These are phyloP conservation scores for Cylindrotheca closterium DNA, from an alignment of 108 stramenopile species.

Conservation along the genomic window DNA sequence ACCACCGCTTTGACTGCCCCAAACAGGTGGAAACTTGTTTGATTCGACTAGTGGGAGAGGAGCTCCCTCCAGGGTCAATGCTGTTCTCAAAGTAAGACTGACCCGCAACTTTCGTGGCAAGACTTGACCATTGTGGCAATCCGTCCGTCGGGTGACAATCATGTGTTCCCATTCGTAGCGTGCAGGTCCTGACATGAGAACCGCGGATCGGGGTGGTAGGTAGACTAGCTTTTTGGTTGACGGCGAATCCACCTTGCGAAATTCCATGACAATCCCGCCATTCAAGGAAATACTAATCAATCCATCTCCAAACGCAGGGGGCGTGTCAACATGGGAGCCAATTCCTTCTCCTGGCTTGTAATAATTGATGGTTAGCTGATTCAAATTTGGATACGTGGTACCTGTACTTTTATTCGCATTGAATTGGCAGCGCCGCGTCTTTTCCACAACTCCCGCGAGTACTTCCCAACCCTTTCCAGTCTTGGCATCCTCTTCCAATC, in stretches of 20 bases:
- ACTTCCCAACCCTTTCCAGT: constrained; percentile 73
- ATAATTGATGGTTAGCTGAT: constrained; percentile 87
- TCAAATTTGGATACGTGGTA: constrained; percentile 48
- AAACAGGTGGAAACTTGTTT: constrained; percentile 56
- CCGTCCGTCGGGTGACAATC: constrained; percentile 85
- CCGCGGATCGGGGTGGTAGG: constrained; percentile 67
- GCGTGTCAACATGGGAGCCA: constrained; percentile 87
- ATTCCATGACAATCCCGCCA: constrained; percentile 88
- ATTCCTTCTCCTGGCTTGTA: constrained; percentile 86
- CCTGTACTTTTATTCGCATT: not conserved
- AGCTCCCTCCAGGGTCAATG: constrained; percentile 42
- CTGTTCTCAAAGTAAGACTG: constrained; percentile 83
- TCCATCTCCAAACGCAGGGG: constrained; percentile 85
- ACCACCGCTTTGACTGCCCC: constrained; percentile 40
- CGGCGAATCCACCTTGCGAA: constrained; percentile 42
- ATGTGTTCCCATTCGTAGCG: constrained; percentile 87
- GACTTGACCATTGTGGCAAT: constrained; percentile 69
- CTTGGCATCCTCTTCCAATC: constrained; percentile 32
- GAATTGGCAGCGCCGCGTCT: constrained; percentile 43
- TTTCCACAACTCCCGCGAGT: constrained; percentile 67
- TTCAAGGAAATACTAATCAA: constrained; percentile 75
- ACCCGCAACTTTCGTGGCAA: constrained; percentile 65
- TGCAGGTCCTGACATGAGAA: constrained; percentile 75
- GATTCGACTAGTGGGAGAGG: constrained; percentile 62
- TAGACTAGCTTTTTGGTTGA: constrained; percentile 62